A percentile compares a stretch with the other conserved stretches of the same genome.
These are phyloP conservation scores for Ophiocordyceps robertsii DNA, from an alignment of 2,329 filamentous ascomycete species.

Conservation along the genomic window DNA sequence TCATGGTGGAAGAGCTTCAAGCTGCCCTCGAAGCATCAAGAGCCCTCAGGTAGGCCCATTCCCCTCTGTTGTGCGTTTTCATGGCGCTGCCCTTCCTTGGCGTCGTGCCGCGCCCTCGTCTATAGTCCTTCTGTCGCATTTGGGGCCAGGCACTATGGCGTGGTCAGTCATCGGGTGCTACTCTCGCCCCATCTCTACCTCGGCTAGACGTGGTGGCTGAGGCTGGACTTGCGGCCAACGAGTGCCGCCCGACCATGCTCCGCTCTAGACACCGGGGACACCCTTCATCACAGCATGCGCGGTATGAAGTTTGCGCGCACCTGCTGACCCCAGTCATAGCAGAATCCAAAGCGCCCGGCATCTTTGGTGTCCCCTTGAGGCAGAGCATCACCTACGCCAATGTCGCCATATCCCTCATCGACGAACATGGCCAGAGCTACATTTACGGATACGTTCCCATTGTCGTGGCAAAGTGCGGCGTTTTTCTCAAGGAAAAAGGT, in stretches of 20 bases:
- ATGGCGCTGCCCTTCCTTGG: too few species aligned
- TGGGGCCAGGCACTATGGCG: too few species aligned
- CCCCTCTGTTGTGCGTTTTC: not conserved
- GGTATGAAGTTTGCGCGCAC: not conserved
- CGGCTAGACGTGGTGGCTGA: too few species aligned
- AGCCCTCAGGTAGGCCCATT: constrained; percentile 33
- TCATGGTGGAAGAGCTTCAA: constrained; percentile 99
- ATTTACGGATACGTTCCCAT: constrained; percentile 98
- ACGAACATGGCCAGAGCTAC: constrained; percentile 85
- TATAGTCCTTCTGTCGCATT: not conserved
- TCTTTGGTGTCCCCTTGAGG: constrained; percentile 87
- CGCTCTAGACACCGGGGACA: too few species aligned
- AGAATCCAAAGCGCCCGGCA: constrained; percentile 51
- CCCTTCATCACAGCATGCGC: not conserved
- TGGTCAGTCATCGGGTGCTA: too few species aligned
- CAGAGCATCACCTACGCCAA: constrained; percentile 96
- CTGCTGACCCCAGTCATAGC: constrained; percentile 9
- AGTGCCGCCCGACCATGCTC: too few species aligned
- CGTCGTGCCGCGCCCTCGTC: not conserved
- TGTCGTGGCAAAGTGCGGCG: constrained; percentile 94
- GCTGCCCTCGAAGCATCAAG: constrained; percentile 44
- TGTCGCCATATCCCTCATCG: constrained; percentile 90
- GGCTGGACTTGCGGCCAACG: too few species aligned
- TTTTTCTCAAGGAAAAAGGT: constrained; percentile 98
- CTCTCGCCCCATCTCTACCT: too few species aligned